Evolutionary conservation across 768 basidiomycete genomes (phyloP).

Genomic region (Megacollybia marginata): DNA sequence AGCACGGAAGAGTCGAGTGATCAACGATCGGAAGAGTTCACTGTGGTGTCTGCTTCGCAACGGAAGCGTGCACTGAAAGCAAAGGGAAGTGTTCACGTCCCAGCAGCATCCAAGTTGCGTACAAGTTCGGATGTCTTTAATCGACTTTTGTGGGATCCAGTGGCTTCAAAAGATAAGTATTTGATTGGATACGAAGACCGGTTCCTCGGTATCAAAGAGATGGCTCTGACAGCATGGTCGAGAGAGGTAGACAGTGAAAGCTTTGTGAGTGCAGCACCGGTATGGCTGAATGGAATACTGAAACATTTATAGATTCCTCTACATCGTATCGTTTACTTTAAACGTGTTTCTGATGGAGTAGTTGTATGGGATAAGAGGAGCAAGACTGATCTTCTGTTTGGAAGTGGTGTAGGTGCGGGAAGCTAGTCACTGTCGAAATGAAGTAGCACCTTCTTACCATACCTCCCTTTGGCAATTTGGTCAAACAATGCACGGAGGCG

Average conservation of each 20-base stretch:
- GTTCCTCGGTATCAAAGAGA: slow-evolving; percentile 13
- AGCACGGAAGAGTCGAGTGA: slow-evolving; percentile 1
- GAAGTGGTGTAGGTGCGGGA: slow-evolving; percentile 9
- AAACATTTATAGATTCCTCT: slow-evolving; percentile 12
- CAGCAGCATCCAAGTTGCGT: slow-evolving; percentile 10
- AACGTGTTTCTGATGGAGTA: slow-evolving; percentile 7
- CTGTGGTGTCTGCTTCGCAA: neutral
- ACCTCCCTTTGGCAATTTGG: slow-evolving; percentile 26
- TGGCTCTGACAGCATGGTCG: slow-evolving; percentile 11
- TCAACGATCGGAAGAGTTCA: neutral
- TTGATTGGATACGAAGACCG: slow-evolving; percentile 17
- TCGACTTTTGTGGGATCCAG: slow-evolving; percentile 15
- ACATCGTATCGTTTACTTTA: slow-evolving; percentile 16
- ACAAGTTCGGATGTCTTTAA: slow-evolving; percentile 15
- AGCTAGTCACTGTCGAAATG: slow-evolving; percentile 22
- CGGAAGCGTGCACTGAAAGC: neutral
- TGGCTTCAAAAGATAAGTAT: slow-evolving; percentile 8
- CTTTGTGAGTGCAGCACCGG: slow-evolving; percentile 9
- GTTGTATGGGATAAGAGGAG: slow-evolving; percentile 13
- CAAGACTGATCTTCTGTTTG: slow-evolving; percentile 14
- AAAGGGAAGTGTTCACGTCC: neutral
- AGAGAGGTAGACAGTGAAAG: slow-evolving; percentile 15
- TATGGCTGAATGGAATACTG: neutral
- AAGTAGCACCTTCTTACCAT: slow-evolving; percentile 37
- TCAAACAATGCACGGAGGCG: slow-evolving; percentile 45